phyloP scores from a whole-genome alignment of 192 early-diverging fungal genomes.

The Gonapodya sp. region DNA sequence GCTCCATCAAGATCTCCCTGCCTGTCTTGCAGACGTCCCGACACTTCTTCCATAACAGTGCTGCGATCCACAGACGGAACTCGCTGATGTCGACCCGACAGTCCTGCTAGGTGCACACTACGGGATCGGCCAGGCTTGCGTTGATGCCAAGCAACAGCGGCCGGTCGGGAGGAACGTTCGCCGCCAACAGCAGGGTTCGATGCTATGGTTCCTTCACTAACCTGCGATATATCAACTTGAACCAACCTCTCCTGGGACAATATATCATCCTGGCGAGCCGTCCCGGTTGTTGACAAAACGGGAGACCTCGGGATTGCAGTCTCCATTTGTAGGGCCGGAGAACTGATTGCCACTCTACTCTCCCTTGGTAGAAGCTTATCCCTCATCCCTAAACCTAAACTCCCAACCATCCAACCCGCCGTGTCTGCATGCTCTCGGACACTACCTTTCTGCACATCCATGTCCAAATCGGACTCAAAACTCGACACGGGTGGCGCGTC shows the following conservation, averaged over 20 bases:
- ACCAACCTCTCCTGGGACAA: too few species aligned
- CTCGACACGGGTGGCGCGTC: too few species aligned
- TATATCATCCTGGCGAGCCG: too few species aligned
- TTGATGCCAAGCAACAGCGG: neutral
- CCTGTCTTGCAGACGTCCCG: neutral
- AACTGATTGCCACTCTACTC: neutral
- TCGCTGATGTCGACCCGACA: neutral
- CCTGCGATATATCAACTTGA: too few species aligned
- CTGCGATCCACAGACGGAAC: neutral
- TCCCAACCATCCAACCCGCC: too few species aligned
- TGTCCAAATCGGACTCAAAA: too few species aligned
- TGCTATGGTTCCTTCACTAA: too few species aligned
- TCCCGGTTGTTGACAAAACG: too few species aligned
- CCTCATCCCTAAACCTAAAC: neutral
- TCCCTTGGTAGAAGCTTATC: neutral
- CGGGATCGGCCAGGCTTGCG: neutral
- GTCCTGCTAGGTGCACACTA: neutral
- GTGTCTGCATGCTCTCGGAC: too few species aligned
- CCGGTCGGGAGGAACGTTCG: too few species aligned
- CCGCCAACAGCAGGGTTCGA: too few species aligned
- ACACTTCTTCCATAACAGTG: neutral
- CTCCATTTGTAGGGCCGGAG: neutral
- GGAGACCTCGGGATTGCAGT: neutral
- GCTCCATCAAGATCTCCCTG: neutral
- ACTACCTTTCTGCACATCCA: too few species aligned